Percentiles rank a stretch among this genome's conserved stretches.
Evolutionary conservation across 169 alveolate genomes (phyloP).

Genomic region (Plasmodium yoelii): DNA sequence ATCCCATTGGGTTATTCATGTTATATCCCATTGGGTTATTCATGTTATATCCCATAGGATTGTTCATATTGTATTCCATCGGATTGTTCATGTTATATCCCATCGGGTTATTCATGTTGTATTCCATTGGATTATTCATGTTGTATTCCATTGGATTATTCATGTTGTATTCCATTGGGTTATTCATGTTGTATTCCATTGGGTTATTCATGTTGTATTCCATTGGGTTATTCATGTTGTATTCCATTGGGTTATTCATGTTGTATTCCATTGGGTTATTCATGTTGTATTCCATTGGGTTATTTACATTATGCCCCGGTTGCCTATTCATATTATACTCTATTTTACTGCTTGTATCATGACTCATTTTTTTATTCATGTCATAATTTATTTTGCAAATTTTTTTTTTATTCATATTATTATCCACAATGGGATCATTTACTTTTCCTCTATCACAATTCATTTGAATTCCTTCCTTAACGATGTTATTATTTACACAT

Average conservation of each 20-base stretch:
- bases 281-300: neutral
- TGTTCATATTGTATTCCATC: neutral
- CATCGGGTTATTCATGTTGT: neutral
- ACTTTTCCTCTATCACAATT: neutral
- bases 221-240: neutral
- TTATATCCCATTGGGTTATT: no score
- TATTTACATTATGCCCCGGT: neutral
- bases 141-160: no score
- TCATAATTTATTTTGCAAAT: conserved; percentile 1
- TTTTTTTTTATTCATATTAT: neutral
- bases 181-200: neutral
- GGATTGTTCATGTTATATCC: neutral
- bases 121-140: no score
- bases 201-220: conserved; percentile 3
- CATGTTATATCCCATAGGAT: neutral
- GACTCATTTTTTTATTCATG: neutral
- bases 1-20: no score
- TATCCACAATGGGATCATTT: neutral
- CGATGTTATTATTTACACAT: neutral
- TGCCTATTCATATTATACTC: neutral
- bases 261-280: neutral
- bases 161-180: neutral
- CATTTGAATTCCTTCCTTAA: neutral
- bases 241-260: conserved; percentile 9
- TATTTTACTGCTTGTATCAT: neutral